Evolutionary conservation across 371 early-diverging fungal genomes (phyloP).

Genomic region (Mycotypha africana): DNA sequence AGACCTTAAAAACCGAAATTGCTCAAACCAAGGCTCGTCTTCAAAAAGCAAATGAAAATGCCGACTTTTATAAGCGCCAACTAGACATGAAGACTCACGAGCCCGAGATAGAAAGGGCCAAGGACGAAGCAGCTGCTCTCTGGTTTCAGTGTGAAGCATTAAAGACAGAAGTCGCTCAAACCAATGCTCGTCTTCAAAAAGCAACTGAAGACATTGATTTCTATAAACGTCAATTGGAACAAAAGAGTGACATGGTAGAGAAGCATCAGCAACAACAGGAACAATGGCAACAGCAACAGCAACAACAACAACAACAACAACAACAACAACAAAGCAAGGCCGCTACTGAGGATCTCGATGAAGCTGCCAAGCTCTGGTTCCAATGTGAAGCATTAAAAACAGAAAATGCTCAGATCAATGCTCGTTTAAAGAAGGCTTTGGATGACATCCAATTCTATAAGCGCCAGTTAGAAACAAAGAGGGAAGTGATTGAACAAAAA

Average conservation of each 20-base stretch:
- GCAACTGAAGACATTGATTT: conserved; percentile 2
- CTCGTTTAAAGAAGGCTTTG: conserved; percentile 7
- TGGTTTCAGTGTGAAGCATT: conserved; percentile 5
- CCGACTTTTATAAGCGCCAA: conserved; percentile 4
- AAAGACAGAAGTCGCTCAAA: conserved; percentile 3
- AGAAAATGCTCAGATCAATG: conserved; percentile 1
- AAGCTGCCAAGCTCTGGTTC: conserved; percentile 8
- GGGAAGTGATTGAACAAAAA: neutral
- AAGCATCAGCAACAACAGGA: neutral
- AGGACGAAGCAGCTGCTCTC: neutral
- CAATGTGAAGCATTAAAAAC: conserved; percentile 8
- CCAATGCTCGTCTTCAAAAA: conserved; percentile 1
- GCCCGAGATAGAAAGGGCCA: neutral
- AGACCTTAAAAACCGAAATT: conserved; percentile 6
- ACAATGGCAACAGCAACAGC: neutral
- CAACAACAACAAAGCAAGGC: neutral
- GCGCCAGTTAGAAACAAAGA: neutral
- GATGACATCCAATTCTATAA: conserved; percentile 5
- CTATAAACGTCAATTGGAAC: conserved; percentile 7
- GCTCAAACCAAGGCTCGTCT: conserved; percentile 7
- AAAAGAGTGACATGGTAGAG: neutral
- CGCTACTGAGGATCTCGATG: neutral
- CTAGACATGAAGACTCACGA: neutral
- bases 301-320: neutral
- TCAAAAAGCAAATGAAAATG: conserved; percentile 3